Base-by-base conservation (phyloP, 805 yeast species). In the Kluyveromyces starmeri region DNA sequence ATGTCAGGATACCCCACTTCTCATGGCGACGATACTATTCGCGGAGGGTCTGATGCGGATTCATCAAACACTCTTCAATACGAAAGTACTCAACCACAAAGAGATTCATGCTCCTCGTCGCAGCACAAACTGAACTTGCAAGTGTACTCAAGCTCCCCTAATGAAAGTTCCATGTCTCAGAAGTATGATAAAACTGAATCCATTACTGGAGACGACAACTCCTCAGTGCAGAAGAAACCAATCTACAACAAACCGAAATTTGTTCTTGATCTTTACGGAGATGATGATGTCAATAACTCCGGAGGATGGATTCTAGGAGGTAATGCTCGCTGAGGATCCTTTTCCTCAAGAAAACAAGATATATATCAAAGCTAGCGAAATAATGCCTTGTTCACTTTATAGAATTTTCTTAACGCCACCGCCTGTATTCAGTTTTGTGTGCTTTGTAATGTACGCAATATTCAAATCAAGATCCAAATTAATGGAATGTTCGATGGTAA, bases 251-350 rank as follows among this genome's bases (percentile, higher is more conserved):
- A 48, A 35, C 52, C 58, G 11, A 38, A 39, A 12, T 38, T 51
- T 9, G 46, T 58, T 3, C 36, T 56, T 9, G 55, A 55, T 39
- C 39, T 57, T 12, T 57, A 57, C 31, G 58, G 54, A 15, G 55
- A 48, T 30, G 43, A 41, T 13, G 56, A 48, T 16, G 28, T 40
- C 27, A 47, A 44, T 27, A 45, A 44, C 24, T 38, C 41, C 5
- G 50, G 47, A 19, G 50, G 46, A 15, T 57, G 62, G 62, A 41
- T 51, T 9, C 37, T 57, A 13, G 60, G 60, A 10, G 54, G 54
- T 7, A 55, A 55, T 28, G 41, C 45, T 13, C 33, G 45, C 25
- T 48, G 35, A 40, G 6, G 26, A 10, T 10, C n/a, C n/a, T n/a
- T n/a, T n/a, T n/a, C n/a, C n/a, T n/a, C n/a, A n/a, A n/a, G n/a